Conservation (phyloP, 2,329 filamentous ascomycete species). For the Colletotrichum sp. region DNA sequence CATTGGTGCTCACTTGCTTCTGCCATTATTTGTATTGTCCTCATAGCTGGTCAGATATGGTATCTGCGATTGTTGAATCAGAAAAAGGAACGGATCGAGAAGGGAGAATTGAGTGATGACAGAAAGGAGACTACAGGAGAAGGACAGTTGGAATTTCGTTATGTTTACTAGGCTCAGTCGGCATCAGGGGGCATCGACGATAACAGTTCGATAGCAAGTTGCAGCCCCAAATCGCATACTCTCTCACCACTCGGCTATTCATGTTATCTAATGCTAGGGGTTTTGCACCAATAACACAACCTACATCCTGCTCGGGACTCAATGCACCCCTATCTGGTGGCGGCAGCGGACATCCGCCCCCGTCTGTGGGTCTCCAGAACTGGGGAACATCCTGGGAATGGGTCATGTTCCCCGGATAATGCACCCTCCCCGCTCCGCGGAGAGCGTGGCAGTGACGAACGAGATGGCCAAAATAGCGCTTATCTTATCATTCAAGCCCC, state of each 20-base stretch:
- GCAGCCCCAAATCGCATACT: not conserved
- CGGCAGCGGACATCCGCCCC: not conserved
- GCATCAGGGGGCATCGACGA: not conserved
- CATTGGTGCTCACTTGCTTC: constrained; percentile 21
- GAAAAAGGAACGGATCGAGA: constrained; percentile 13
- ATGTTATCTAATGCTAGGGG: not conserved
- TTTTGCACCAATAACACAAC: not conserved
- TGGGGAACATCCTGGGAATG: not conserved
- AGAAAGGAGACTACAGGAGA: constrained; percentile 15
- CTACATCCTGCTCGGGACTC: not conserved
- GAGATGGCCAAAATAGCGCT: not conserved
- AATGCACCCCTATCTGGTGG: not conserved
- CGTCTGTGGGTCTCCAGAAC: not conserved
- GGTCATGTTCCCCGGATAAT: not conserved
- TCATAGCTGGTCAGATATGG: constrained; percentile 7
- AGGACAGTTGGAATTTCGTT: constrained; percentile 14
- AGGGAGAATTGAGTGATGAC: constrained; percentile 8
- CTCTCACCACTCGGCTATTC: not conserved
- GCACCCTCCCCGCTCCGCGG: not conserved
- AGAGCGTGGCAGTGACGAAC: not conserved
- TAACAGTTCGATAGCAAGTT: not conserved
- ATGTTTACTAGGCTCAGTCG: constrained; percentile 9
- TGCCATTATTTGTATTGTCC: constrained; percentile 9
- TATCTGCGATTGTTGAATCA: constrained; percentile 9
- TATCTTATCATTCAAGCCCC: not conserved